Evolutionary conservation across 2,329 filamentous ascomycete genomes (phyloP).

Genomic region (Neospermospora avenae): DNA sequence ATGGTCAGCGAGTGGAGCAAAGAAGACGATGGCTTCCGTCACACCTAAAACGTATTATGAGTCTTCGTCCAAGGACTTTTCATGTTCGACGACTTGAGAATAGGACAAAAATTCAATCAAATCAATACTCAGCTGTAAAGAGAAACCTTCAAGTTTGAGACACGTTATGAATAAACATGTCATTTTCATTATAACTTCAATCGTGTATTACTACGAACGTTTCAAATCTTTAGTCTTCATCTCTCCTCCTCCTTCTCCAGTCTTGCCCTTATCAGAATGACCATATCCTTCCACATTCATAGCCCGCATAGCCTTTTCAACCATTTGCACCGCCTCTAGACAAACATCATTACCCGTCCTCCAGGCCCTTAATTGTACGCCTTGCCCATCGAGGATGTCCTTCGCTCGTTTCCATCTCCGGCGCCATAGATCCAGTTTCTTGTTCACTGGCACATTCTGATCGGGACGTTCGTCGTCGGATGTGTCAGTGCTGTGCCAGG

Average conservation of each 20-base stretch:
- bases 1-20: no score
- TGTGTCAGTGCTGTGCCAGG: constrained; percentile 27
- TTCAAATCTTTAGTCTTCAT: constrained; percentile 36
- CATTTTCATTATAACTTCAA: neutral
- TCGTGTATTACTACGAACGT: constrained; percentile 7
- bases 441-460: constrained; percentile 44
- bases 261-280: constrained; percentile 27
- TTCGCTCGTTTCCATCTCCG: constrained; percentile 65
- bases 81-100: no score
- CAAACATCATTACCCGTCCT: constrained; percentile 67
- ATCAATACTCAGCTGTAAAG: no score
- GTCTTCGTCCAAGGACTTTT: no score
- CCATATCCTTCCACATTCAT: constrained; percentile 39
- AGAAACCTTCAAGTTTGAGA: no score
- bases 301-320: constrained; percentile 51
- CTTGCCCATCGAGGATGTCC: constrained; percentile 56
- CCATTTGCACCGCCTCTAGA: constrained; percentile 61
- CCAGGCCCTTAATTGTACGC: constrained; percentile 71
- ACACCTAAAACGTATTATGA: no score
- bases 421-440: constrained; percentile 71
- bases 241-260: constrained; percentile 32
- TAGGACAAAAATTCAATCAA: no score
- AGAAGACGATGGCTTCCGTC: no score
- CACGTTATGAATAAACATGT: no score
- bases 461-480: constrained; percentile 31